Evolutionary conservation across 345 rosid genomes (phyloP).

Genomic region (Xanthoceras sorbifolium): DNA sequence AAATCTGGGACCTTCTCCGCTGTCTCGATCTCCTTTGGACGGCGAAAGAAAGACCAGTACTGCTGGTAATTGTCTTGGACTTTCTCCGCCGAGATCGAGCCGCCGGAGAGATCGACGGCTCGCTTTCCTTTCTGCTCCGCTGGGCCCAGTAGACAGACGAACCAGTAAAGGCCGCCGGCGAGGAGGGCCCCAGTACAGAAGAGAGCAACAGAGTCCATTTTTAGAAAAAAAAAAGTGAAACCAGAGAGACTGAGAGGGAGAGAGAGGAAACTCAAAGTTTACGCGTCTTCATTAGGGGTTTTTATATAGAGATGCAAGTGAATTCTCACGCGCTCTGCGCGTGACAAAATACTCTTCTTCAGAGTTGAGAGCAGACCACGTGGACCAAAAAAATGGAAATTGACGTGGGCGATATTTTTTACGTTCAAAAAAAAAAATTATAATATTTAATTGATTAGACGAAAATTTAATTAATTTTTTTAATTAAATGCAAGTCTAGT

Average conservation of each 20-base stretch:
- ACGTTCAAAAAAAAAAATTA: too few species aligned
- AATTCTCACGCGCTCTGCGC: too few species aligned
- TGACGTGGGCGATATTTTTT: too few species aligned
- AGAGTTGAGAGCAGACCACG: too few species aligned
- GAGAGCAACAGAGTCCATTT: constrained; percentile 63
- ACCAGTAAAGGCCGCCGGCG: constrained; percentile 84
- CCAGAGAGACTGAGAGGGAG: neutral
- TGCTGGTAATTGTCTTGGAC: constrained; percentile 73
- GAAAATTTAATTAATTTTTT: too few species aligned
- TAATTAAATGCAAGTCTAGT: too few species aligned
- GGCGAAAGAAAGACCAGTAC: constrained; percentile 88
- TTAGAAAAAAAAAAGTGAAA: neutral
- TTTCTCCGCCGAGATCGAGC: constrained; percentile 87
- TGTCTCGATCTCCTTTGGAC: constrained; percentile 82
- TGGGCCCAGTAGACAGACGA: constrained; percentile 79
- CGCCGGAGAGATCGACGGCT: constrained; percentile 79
- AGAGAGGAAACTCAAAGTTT: neutral
- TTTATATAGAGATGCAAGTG: too few species aligned
- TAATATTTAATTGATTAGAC: too few species aligned
- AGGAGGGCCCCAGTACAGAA: constrained; percentile 69
- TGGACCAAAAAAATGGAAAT: too few species aligned
- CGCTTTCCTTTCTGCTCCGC: constrained; percentile 83
- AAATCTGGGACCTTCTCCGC: constrained; percentile 85
- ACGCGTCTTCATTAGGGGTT: too few species aligned
- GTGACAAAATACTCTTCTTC: too few species aligned